Evolutionary conservation across 495 filamentous ascomycete genomes (phyloP).

Genomic region (Tuber indicum): DNA sequence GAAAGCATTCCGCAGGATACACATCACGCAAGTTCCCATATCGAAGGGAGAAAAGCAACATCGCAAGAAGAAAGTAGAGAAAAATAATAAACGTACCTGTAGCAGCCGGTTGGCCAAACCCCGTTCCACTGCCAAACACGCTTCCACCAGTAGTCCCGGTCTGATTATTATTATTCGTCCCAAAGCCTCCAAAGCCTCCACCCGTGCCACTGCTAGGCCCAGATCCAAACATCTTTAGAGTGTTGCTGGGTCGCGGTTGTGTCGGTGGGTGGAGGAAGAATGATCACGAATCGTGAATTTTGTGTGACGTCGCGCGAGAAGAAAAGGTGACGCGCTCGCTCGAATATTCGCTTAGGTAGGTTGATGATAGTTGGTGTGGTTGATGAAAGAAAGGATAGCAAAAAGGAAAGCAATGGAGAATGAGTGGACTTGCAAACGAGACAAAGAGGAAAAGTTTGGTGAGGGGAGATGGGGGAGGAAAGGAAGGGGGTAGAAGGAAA

Average conservation of each 20-base stretch:
- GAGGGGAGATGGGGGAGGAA: slow-evolving; percentile 11
- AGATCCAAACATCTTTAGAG: slow-evolving; percentile 46
- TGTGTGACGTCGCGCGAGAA: slow-evolving; percentile 26
- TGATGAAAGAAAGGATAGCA: slow-evolving; percentile 31
- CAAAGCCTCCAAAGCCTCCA: slow-evolving; percentile 48
- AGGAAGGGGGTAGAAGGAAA: slow-evolving; percentile 23
- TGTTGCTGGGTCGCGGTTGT: slow-evolving; percentile 39
- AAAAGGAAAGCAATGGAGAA: slow-evolving; percentile 24
- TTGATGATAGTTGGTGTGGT: slow-evolving; percentile 16
- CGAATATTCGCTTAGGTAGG: slow-evolving; percentile 44
- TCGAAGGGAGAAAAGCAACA: slow-evolving; percentile 35
- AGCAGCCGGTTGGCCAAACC: slow-evolving; percentile 46
- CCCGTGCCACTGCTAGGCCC: slow-evolving; percentile 39
- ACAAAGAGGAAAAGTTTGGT: slow-evolving; percentile 11
- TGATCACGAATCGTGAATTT: slow-evolving; percentile 40
- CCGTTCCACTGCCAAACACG: slow-evolving; percentile 55
- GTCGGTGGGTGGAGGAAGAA: slow-evolving; percentile 21
- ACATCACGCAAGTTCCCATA: slow-evolving; percentile 20
- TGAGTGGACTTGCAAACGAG: slow-evolving; percentile 20
- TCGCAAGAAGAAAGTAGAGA: slow-evolving; percentile 33
- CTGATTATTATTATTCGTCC: slow-evolving; percentile 49
- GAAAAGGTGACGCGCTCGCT: slow-evolving; percentile 42
- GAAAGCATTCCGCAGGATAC: slow-evolving; percentile 17
- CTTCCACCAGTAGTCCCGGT: slow-evolving; percentile 33
- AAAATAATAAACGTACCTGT: slow-evolving; percentile 40